Percentiles rank a stretch among this genome's conserved stretches.
Conservation (phyloP, 345 rosid genomes). For the Dipteronia dyeriana region DNA sequence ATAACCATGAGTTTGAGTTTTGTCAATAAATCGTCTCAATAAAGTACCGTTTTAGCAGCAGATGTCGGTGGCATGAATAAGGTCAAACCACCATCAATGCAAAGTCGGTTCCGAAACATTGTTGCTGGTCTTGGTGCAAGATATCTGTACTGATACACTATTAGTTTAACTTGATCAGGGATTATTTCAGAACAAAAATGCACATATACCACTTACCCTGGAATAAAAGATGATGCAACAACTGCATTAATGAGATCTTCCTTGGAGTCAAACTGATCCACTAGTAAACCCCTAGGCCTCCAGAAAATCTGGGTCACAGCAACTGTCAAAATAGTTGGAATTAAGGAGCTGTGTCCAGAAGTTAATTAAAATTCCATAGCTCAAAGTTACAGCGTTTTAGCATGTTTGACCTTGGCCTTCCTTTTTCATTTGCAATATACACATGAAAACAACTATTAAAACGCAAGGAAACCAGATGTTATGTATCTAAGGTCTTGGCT, state of each 20-base stretch:
- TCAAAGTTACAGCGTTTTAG: conserved; percentile 6
- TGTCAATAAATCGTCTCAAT: conserved; percentile 12
- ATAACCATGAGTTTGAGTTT: neutral
- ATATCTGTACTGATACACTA: conserved; percentile 52
- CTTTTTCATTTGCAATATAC: neutral
- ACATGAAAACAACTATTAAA: neutral
- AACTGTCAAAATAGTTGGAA: conserved; percentile 49
- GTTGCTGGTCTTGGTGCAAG: conserved; percentile 95
- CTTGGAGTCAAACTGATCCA: conserved; percentile 95
- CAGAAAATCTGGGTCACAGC: conserved; percentile 92
- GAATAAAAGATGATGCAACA: conserved; percentile 86
- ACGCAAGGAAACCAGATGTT: neutral
- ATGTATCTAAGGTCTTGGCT: neutral
- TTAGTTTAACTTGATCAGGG: conserved; percentile 24
- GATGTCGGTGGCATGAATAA: conserved; percentile 96
- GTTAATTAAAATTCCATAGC: neutral
- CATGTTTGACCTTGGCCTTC: conserved; percentile 14
- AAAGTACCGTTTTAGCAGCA: conserved; percentile 78
- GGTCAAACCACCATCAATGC: conserved; percentile 95
- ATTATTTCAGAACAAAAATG: neutral
- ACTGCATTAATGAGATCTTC: conserved; percentile 89
- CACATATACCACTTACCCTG: conserved; percentile 54
- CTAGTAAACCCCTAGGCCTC: conserved; percentile 90
- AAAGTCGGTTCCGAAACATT: conserved; percentile 75
- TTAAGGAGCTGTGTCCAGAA: conserved; percentile 6